Evolutionary conservation across 768 basidiomycete genomes (phyloP).

Genomic region (Lactarius vividus): DNA sequence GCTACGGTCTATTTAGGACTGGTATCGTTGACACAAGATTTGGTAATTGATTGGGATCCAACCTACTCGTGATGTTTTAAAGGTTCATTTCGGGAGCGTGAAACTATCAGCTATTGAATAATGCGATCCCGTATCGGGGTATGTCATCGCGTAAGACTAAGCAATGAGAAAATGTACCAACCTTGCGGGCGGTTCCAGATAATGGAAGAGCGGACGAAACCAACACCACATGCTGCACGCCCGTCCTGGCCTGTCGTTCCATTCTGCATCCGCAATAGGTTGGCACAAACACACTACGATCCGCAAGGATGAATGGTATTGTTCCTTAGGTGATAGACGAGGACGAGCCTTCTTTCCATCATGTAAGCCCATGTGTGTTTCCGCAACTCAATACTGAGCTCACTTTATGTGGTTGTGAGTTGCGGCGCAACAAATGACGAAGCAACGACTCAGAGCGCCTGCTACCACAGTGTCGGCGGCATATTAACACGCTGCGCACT

Average conservation of each 20-base stretch:
- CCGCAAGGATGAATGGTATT: background rate
- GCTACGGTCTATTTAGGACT: background rate
- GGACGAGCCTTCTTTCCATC: background rate
- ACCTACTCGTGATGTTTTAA: conserved; percentile 31
- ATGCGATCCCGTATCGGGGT: background rate
- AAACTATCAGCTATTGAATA: background rate
- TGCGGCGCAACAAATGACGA: background rate
- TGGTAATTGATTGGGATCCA: conserved; percentile 47
- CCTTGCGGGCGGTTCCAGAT: background rate
- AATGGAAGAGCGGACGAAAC: background rate
- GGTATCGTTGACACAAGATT: conserved; percentile 29
- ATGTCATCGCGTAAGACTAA: conserved; percentile 3
- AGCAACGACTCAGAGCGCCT: conserved; percentile 2
- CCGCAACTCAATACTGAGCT: background rate
- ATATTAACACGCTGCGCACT: background rate
- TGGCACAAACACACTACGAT: background rate
- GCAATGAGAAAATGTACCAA: background rate
- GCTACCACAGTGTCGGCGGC: background rate
- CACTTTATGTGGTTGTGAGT: background rate
- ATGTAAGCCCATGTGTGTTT: background rate
- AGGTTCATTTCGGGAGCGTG: conserved; percentile 4
- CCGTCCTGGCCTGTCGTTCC: background rate
- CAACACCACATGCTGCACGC: background rate
- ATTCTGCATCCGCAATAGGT: background rate
- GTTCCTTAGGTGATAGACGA: background rate